Conservation (phyloP, 805 yeast genomes). For the Cyberlindnera nakhonratchasimensis region DNA sequence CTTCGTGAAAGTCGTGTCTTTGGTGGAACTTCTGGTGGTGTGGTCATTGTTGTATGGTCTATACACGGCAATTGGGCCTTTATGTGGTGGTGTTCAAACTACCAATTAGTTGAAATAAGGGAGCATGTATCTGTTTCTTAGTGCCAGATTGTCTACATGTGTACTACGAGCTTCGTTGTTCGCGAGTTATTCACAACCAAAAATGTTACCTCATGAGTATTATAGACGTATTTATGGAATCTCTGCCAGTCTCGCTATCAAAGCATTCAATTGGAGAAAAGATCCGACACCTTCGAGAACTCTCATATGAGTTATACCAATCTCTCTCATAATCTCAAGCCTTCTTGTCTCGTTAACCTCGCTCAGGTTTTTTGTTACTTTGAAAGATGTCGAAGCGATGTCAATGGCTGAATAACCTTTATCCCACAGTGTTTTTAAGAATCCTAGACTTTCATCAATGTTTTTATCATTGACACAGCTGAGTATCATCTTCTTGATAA, state of each 20-base stretch:
- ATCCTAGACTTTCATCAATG: slow-evolving; percentile 63
- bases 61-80: not conserved
- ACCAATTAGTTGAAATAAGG: no score
- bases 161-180: not conserved
- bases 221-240: no score
- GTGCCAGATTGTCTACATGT: not conserved
- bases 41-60: not conserved
- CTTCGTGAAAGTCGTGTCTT: slow-evolving; percentile 15
- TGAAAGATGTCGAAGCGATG: slow-evolving; percentile 84
- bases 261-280: slow-evolving; percentile 79
- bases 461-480: slow-evolving; percentile 37
- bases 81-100: not conserved
- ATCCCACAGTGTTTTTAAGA: slow-evolving; percentile 70
- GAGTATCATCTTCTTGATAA: slow-evolving; percentile 68
- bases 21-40: not conserved
- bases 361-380: slow-evolving; percentile 75
- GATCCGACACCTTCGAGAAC: slow-evolving; percentile 91
- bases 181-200: slow-evolving; percentile 3
- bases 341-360: slow-evolving; percentile 65
- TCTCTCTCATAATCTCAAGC: slow-evolving; percentile 75
- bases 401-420: slow-evolving; percentile 94
- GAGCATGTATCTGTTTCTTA: no score
- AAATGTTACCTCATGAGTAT: no score
- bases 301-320: slow-evolving; percentile 90
- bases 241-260: slow-evolving; percentile 54